Evolutionary conservation across 805 yeast genomes (phyloP).

Genomic region (Lachancea waltii): DNA sequence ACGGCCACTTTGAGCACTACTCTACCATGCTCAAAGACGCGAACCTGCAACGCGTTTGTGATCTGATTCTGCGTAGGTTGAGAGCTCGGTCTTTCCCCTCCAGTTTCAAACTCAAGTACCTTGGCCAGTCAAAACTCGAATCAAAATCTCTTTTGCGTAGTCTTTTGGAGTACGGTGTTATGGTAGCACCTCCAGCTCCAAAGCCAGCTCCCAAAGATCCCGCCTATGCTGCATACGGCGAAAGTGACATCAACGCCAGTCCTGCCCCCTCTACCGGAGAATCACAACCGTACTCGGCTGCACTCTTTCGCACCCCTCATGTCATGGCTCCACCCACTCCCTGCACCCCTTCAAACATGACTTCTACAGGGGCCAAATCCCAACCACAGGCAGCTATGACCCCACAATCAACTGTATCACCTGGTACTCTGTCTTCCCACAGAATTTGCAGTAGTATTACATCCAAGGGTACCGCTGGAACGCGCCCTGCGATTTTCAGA

Average conservation of each 20-base stretch:
- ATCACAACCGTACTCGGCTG: not conserved
- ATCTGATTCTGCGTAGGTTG: constrained; percentile 3
- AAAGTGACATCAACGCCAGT: not conserved
- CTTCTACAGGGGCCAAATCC: constrained; percentile 2
- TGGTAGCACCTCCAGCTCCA: constrained; percentile 1
- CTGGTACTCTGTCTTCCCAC: not conserved
- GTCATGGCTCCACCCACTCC: constrained; percentile 14
- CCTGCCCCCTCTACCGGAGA: not conserved
- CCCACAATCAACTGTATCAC: constrained; percentile 14
- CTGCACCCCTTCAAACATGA: constrained; percentile 11
- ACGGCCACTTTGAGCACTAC: constrained; percentile 32
- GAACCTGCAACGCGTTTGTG: constrained; percentile 23
- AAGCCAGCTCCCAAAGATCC: not conserved
- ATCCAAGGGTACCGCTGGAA: not conserved
- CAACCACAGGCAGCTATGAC: constrained; percentile 14
- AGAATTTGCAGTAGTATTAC: not conserved
- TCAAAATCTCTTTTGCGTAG: constrained; percentile 8
- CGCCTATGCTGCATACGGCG: not conserved
- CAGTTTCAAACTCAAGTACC: constrained; percentile 29
- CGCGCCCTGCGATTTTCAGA: constrained; percentile 5
- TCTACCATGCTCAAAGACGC: constrained; percentile 42
- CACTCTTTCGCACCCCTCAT: constrained; percentile 1
- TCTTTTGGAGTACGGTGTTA: constrained; percentile 5
- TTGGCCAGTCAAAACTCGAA: constrained; percentile 10
- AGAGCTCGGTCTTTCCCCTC: constrained; percentile 21